Base-by-base conservation (phyloP, 75 land plant species). In the Pseudotsuga menziesii region DNA sequence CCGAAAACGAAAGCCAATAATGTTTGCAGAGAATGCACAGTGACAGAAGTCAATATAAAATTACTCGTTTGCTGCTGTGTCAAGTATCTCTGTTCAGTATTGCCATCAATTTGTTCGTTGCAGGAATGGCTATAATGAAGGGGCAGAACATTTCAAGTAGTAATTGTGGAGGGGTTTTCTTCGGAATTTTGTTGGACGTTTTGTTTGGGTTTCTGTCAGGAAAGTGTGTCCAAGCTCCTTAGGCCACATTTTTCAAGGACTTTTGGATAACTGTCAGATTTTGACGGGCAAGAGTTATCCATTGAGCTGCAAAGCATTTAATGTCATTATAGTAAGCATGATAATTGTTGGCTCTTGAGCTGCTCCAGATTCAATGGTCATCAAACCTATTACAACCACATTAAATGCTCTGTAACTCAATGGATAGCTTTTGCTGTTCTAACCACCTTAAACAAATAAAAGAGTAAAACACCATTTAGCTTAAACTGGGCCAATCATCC, bases 211-310 rank as follows among this genome's bases (percentile, higher is more conserved):
- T 66, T 66, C 39, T 36, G 0, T 32, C 41, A 16, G 36, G 22
- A 19, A 19, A 27, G 25, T 23, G 19, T 66, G 70, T 66, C 2
- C 20, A 41, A 4, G 86, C 84, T 1, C 75, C 83, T 39, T 88
- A 85, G 0, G 88, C 91, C 5, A 89, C 84, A 9, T 86, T 89
- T 60, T 62, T 55, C 0, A 77, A 83, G 27, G 91, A 86, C 58
- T 89, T 89, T 73, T 59, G 74, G 4, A 60, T 84, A 63, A 89
- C 88, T n/a, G n/a, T n/a, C n/a, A n/a, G n/a, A n/a, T n/a, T n/a
- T n/a, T n/a, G n/a, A n/a, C n/a, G n/a, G n/a, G n/a, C n/a, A n/a
- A n/a, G n/a, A n/a, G n/a, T n/a, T n/a, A n/a, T n/a, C n/a, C n/a
- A n/a, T n/a, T n/a, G n/a, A n/a, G n/a, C n/a, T n/a, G n/a, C n/a